These are phyloP conservation scores for Kwoniella pini DNA, from an alignment of 768 basidiomycete genomes.

Conservation along the genomic window DNA sequence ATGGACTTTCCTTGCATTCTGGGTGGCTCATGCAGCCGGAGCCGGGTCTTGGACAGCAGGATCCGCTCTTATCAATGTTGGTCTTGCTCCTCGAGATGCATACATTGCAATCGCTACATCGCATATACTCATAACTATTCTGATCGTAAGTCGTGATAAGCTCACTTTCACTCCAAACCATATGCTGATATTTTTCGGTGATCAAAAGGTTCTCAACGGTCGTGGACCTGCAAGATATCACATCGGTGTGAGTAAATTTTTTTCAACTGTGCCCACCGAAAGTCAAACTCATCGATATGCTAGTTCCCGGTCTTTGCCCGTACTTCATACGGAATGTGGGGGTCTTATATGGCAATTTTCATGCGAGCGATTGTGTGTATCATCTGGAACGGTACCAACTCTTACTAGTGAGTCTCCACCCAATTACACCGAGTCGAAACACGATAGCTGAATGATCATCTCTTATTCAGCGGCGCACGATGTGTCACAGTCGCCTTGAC, in stretches of 20 bases:
- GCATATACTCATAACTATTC: slow-evolving; percentile 22
- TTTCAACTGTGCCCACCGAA: neutral
- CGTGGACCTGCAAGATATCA: slow-evolving; percentile 74
- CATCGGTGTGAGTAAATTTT: slow-evolving; percentile 56
- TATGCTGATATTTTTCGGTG: slow-evolving; percentile 45
- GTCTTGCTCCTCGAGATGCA: slow-evolving; percentile 27
- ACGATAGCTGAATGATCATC: too few species aligned
- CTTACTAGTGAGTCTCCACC: slow-evolving; percentile 28
- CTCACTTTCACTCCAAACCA: neutral
- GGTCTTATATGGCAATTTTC: slow-evolving; percentile 73
- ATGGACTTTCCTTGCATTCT: slow-evolving; percentile 37
- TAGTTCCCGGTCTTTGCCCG: slow-evolving; percentile 54
- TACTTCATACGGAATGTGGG: slow-evolving; percentile 72
- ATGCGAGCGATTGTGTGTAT: slow-evolving; percentile 41
- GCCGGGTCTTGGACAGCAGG: slow-evolving; percentile 26
- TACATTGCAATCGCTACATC: slow-evolving; percentile 21
- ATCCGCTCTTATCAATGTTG: slow-evolving; percentile 30
- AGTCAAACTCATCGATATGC: neutral
- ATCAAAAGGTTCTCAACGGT: slow-evolving; percentile 66
- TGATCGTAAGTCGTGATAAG: slow-evolving; percentile 16
- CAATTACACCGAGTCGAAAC: too few species aligned
- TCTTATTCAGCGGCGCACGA: slow-evolving; percentile 23
- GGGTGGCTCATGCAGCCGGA: slow-evolving; percentile 25
- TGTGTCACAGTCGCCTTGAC: slow-evolving; percentile 21
- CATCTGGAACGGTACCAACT: slow-evolving; percentile 34